Conservation (phyloP, 805 yeast genomes). For the Candida xiaguanensis region DNA sequence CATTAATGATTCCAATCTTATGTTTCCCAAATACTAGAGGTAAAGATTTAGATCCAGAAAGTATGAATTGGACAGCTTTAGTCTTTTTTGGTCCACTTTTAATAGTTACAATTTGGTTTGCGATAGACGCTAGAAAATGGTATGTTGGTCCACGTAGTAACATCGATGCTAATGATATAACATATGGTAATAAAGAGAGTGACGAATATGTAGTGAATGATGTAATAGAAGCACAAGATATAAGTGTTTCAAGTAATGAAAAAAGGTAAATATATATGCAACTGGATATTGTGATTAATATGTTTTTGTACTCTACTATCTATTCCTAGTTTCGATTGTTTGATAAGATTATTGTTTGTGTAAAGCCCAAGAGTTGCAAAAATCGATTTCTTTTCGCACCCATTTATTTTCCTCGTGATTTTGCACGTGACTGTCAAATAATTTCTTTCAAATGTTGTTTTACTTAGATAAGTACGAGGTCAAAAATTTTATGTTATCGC, state of each 20-base stretch:
- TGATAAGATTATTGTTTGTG: too few relatives aligned
- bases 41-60: constrained; percentile 30
- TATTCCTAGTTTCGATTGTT: neutral
- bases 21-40: constrained; percentile 49
- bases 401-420: too few relatives aligned
- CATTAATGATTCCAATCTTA: constrained; percentile 56
- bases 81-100: constrained; percentile 61
- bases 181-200: constrained; percentile 16
- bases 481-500: too few relatives aligned
- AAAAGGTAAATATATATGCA: neutral
- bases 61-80: constrained; percentile 63
- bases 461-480: too few relatives aligned
- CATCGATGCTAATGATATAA: constrained; percentile 33
- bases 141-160: constrained; percentile 61
- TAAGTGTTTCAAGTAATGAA: constrained; percentile 3
- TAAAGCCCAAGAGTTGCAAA: too few relatives aligned
- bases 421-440: too few relatives aligned
- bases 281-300: neutral
- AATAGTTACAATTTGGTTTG: constrained; percentile 47
- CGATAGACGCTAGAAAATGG: constrained; percentile 53
- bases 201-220: constrained; percentile 7
- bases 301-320: neutral
- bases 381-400: too few relatives aligned
- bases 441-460: too few relatives aligned
- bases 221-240: constrained; percentile 7